These are phyloP conservation scores for Didymosphaeria variabile DNA, from an alignment of 2,329 filamentous ascomycete species.

Conservation along the genomic window DNA sequence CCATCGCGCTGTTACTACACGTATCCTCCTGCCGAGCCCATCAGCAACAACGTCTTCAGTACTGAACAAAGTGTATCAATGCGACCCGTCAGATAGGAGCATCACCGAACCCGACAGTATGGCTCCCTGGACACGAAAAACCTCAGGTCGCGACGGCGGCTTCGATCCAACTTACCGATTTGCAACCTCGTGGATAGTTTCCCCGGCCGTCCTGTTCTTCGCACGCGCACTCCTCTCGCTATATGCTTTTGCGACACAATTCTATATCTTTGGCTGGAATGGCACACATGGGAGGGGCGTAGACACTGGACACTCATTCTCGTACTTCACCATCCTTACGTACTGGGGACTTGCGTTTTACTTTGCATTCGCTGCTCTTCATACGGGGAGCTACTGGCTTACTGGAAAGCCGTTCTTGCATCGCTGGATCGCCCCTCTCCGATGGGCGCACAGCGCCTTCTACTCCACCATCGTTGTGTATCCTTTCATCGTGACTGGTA, in stretches of 20 bases:
- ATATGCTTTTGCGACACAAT: slow-evolving; percentile 74
- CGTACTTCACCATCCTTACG: slow-evolving; percentile 82
- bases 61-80: slow-evolving; percentile 7
- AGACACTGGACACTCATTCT: slow-evolving; percentile 66
- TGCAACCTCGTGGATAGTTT: slow-evolving; percentile 82
- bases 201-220: slow-evolving; percentile 68
- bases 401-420: slow-evolving; percentile 49
- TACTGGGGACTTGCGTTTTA: slow-evolving; percentile 88
- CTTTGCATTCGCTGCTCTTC: slow-evolving; percentile 71
- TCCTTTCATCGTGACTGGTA: slow-evolving; percentile 56
- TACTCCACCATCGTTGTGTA: slow-evolving; percentile 55
- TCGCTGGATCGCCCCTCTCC: slow-evolving; percentile 49
- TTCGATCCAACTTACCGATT: slow-evolving; percentile 68
- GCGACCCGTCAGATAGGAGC: slow-evolving; percentile 13
- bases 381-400: slow-evolving; percentile 72
- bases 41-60: not conserved
- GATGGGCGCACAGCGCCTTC: slow-evolving; percentile 51
- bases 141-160: slow-evolving; percentile 34
- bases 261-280: slow-evolving; percentile 74
- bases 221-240: slow-evolving; percentile 62
- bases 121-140: slow-evolving; percentile 35
- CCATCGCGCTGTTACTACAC: not conserved
- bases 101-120: slow-evolving; percentile 27
- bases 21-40: not conserved
- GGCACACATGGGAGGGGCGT: slow-evolving; percentile 63